These are phyloP conservation scores for Alternaria angustiovoidea DNA, from an alignment of 2,329 filamentous ascomycete species.

Conservation along the genomic window DNA sequence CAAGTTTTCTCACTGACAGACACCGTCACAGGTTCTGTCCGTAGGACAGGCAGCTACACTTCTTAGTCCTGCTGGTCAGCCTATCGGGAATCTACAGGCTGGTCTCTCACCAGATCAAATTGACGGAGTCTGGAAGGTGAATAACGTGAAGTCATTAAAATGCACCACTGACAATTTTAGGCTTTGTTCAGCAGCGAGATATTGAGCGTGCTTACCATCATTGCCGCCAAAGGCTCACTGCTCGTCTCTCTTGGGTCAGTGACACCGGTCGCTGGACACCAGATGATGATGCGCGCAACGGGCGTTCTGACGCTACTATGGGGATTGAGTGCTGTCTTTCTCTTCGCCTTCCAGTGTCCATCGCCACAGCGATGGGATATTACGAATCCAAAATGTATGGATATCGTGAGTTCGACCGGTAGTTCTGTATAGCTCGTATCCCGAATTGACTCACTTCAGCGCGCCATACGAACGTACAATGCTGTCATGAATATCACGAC, in stretches of 20 bases:
- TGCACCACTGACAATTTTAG: not conserved
- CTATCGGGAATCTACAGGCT: conserved; percentile 5
- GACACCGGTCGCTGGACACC: not conserved
- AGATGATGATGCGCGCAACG: not conserved
- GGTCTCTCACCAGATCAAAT: not conserved
- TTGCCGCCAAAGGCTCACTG: conserved; percentile 4
- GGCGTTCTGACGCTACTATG: conserved; percentile 4
- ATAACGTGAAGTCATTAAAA: too few relatives aligned
- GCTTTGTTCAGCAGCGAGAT: conserved; percentile 8
- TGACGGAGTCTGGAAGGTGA: conserved; percentile 2
- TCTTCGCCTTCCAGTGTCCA: conserved; percentile 14
- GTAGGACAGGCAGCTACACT: conserved; percentile 3
- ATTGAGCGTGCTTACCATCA: not conserved
- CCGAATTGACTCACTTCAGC: not conserved
- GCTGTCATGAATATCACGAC: conserved; percentile 11
- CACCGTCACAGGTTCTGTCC: not conserved
- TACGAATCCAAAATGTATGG: not conserved
- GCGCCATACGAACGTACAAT: conserved; percentile 8
- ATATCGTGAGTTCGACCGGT: not conserved
- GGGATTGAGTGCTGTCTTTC: conserved; percentile 1
- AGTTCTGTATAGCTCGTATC: not conserved
- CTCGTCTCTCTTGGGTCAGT: not conserved
- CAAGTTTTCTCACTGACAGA: not conserved
- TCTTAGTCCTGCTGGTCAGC: conserved; percentile 14
- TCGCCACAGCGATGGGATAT: conserved; percentile 1